Conservation (phyloP, 106 monocot species). For the Allium sativum region DNA sequence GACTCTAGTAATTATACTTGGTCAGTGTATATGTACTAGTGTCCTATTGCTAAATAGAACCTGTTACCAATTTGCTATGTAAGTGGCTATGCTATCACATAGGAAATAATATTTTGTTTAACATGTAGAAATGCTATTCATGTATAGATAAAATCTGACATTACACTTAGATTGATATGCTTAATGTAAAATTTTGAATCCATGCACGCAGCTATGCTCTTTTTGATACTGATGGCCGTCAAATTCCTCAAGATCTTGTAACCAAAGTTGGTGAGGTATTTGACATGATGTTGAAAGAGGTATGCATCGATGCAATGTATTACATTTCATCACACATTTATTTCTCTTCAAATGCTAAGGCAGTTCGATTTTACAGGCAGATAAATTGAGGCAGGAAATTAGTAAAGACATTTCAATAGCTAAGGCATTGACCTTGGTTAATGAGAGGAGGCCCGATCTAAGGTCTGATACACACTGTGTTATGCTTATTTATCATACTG, state of each 20-base stretch:
- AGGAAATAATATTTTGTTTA: no score
- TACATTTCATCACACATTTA: not conserved
- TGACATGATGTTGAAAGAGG: slow-evolving; percentile 70
- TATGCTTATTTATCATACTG: no score
- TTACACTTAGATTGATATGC: no score
- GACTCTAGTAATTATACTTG: no score
- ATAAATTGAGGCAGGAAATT: slow-evolving; percentile 53
- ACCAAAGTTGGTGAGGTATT: slow-evolving; percentile 64
- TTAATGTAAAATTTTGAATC: not conserved
- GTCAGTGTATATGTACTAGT: no score
- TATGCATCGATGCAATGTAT: slow-evolving; percentile 1
- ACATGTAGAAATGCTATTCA: no score
- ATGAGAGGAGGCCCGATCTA: slow-evolving; percentile 57
- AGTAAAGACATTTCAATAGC: slow-evolving; percentile 70
- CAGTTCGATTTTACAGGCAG: slow-evolving; percentile 40
- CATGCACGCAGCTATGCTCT: slow-evolving; percentile 66
- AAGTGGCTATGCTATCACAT: no score
- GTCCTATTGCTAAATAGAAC: no score
- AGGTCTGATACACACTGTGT: slow-evolving; percentile 30
- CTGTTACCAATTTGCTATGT: no score
- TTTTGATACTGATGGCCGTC: slow-evolving; percentile 78
- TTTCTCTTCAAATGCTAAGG: not conserved
- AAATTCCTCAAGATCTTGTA: slow-evolving; percentile 83
- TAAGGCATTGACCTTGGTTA: slow-evolving; percentile 44
- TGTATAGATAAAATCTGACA: no score